Percentiles rank a stretch among this genome's conserved stretches.
phyloP scores from a whole-genome alignment of 1,139 yeast genomes.

The Kodamaea arcana region DNA sequence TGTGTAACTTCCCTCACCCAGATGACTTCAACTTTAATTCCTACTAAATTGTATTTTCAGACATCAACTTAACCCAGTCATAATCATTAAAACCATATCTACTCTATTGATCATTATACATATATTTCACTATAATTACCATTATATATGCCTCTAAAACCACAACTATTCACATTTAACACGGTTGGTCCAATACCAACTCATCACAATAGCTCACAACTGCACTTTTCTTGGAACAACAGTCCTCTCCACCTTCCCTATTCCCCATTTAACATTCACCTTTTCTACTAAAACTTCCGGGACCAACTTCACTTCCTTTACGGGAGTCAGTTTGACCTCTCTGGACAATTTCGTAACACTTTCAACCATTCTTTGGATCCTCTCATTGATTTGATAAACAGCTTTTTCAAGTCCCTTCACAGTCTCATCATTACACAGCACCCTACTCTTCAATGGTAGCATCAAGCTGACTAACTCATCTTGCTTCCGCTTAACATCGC shows the following conservation, averaged over 20 bases:
- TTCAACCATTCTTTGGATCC: constrained; percentile 5
- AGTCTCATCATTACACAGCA: constrained; percentile 8
- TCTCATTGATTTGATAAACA: constrained; percentile 10
- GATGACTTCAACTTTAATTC: no score
- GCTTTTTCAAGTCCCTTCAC: constrained; percentile 15
- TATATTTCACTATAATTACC: no score
- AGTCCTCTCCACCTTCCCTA: constrained; percentile 1
- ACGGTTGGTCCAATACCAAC: no score
- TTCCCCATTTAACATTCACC: constrained; percentile 4
- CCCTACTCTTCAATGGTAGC: constrained; percentile 17
- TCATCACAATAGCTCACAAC: no score
- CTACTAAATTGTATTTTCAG: no score
- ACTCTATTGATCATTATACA: no score
- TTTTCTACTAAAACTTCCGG: constrained; percentile 1
- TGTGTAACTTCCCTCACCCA: no score
- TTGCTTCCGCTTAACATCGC: constrained; percentile 6
- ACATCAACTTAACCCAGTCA: no score
- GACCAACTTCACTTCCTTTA: not conserved
- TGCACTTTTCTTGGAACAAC: not conserved
- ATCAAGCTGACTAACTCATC: constrained; percentile 13
- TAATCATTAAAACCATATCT: no score
- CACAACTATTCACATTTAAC: no score
- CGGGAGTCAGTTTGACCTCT: not conserved
- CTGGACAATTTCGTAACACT: not conserved
- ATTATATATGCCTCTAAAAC: no score